phyloP scores from a whole-genome alignment of 2,329 filamentous ascomycete genomes.

The Colletotrichum tamarilloi region DNA sequence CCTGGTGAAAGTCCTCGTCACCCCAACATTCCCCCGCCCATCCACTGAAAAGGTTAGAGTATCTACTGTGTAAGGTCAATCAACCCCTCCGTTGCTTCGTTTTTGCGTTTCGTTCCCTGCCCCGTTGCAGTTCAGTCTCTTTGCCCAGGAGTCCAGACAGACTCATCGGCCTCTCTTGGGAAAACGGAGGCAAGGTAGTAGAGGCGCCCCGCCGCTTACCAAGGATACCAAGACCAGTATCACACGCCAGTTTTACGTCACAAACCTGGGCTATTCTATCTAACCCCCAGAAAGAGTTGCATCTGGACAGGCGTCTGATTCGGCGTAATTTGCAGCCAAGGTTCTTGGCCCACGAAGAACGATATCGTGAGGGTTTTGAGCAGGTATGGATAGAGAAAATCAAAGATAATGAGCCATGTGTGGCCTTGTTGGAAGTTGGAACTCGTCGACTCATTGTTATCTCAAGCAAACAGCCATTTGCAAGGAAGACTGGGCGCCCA shows the following conservation, averaged over 20 bases:
- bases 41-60: constrained; percentile 12
- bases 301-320: constrained; percentile 1
- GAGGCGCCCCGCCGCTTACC: constrained; percentile 20
- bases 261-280: background rate
- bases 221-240: constrained; percentile 27
- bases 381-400: background rate
- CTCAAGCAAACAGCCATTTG: background rate
- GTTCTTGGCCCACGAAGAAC: constrained; percentile 9
- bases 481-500: background rate
- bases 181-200: background rate
- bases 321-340: constrained; percentile 17
- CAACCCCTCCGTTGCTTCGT: constrained; percentile 18
- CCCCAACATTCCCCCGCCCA: constrained; percentile 25
- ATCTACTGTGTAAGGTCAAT: background rate
- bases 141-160: constrained; percentile 16
- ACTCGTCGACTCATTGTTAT: background rate
- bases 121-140: background rate
- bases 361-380: background rate
- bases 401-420: background rate
- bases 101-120: background rate
- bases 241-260: constrained; percentile 25
- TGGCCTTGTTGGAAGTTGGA: background rate
- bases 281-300: background rate
- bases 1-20: background rate
- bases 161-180: background rate